Percentiles rank a stretch among this genome's conserved stretches.
phyloP scores from a whole-genome alignment of 1,284 basidiomycete genomes.

The Cryptococcus sp. region DNA sequence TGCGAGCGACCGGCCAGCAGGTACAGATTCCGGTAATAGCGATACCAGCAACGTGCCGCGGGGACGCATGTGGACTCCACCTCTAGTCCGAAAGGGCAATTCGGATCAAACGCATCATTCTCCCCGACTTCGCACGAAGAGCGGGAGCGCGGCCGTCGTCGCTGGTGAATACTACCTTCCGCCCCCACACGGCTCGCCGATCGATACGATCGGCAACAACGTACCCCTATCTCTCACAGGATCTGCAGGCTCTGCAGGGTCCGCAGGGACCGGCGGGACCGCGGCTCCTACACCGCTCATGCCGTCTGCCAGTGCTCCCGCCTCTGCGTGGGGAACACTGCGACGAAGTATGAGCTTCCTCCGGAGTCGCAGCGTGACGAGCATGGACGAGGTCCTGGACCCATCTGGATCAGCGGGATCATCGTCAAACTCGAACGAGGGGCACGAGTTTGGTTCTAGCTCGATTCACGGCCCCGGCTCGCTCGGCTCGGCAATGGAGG shows the following conservation, averaged over 20 bases:
- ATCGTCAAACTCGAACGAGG: neutral
- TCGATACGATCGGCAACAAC: constrained; percentile 9
- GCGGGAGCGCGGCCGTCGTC: neutral
- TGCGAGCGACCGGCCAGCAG: constrained; percentile 6
- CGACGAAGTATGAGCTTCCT: constrained; percentile 18
- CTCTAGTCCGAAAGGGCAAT: neutral
- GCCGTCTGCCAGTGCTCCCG: constrained; percentile 1
- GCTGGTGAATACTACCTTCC: constrained; percentile 16
- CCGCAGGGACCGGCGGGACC: neutral
- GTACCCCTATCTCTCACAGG: neutral
- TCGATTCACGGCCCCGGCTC: neutral
- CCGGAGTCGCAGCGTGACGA: constrained; percentile 8
- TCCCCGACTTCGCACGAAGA: neutral
- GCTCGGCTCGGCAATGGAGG: neutral
- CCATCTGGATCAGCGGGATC: constrained; percentile 4
- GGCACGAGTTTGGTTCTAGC: neutral
- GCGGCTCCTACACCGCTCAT: neutral
- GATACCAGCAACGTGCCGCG: neutral
- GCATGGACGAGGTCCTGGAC: constrained; percentile 8
- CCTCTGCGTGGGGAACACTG: constrained; percentile 11
- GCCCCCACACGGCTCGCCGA: constrained; percentile 13
- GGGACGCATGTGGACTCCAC: neutral
- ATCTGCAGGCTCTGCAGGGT: neutral
- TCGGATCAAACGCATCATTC: neutral
- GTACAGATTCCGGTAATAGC: neutral